Base-by-base conservation (phyloP, 1,139 yeast genomes). In the Debaryomyces udenii region DNA sequence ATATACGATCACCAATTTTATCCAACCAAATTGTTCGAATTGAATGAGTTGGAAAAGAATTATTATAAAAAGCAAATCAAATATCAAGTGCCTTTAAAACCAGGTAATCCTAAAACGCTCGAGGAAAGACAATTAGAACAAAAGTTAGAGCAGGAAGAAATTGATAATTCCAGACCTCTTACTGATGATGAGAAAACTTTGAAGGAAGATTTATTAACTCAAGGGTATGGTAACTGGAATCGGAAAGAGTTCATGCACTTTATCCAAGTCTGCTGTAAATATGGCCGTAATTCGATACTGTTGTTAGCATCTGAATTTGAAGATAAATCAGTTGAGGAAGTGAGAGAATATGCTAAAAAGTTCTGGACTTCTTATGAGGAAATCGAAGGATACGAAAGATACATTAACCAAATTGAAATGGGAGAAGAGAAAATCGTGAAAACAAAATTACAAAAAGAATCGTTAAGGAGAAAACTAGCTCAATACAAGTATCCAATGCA, bases 1-100 rank as follows among this genome's bases (percentile, higher is more conserved):
- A 68, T 85, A 38, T 82, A 79, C 52, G 90, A 85, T 54, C 93
- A 86, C 58, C 95, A 86, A 58, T 81, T 86, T 52, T 82, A 72
- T 54, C 83, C 87, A 2, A 70, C 80, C 3, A 77, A 80, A 58
- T 62, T 86, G 36, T 69, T 76, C 51, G 84, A 80, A 46, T 57
- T 86, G 31, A 71, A 81, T 48, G 93, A 85, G 48, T 71, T 81
- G 57, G 93, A 86, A 52, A 80, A 80, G 61, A 76, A 74, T 42
- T 76, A 74, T 52, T 82, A 72, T 55, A 75, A 73, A 53, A 79
- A 81, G 46, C 77, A 70, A 49, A 73, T 70, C 24, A 70, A 73
- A 23, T 76, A 68, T 55, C 62, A 68, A 49, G 83, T 78, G 0
- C 79, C 80, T 15, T 62, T 76, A 48, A 63, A 67, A 44, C 62